These are phyloP conservation scores for Apiospora marii DNA, from an alignment of 2,329 filamentous ascomycete species.

Conservation along the genomic window DNA sequence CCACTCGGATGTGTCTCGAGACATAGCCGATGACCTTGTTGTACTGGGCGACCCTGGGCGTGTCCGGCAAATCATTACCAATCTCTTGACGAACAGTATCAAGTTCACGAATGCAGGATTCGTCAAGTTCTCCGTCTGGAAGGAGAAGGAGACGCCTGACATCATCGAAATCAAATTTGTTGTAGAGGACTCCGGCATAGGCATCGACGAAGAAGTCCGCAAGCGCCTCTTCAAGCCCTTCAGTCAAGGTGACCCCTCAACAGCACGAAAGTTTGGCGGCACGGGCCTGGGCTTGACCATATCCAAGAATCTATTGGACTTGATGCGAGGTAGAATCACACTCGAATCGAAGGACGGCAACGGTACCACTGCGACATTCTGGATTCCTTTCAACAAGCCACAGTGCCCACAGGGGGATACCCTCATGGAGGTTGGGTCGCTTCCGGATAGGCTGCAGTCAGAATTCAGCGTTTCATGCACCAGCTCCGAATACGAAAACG, in stretches of 20 bases:
- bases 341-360: constrained; percentile 71
- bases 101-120: constrained; percentile 76
- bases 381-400: constrained; percentile 78
- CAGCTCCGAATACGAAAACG: constrained; percentile 68
- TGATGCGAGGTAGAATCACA: constrained; percentile 80
- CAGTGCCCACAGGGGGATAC: constrained; percentile 54
- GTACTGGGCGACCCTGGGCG: constrained; percentile 88
- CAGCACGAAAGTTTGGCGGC: constrained; percentile 79
- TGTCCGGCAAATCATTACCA: constrained; percentile 83
- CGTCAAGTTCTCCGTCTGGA: constrained; percentile 71
- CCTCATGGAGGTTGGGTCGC: constrained; percentile 67
- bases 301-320: constrained; percentile 79
- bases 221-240: constrained; percentile 81
- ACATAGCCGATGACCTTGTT: constrained; percentile 72
- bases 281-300: constrained; percentile 82
- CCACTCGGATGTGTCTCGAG: constrained; percentile 67
- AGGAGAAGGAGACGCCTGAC: constrained; percentile 70
- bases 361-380: constrained; percentile 79
- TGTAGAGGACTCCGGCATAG: constrained; percentile 81
- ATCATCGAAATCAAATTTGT: constrained; percentile 74
- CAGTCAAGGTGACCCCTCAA: constrained; percentile 82
- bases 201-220: constrained; percentile 79
- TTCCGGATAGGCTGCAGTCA: constrained; percentile 72
- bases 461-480: constrained; percentile 71
- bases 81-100: constrained; percentile 79